Base-by-base conservation (phyloP, 2,329 filamentous ascomycete species). In the Exophiala phaeomuriformis region DNA sequence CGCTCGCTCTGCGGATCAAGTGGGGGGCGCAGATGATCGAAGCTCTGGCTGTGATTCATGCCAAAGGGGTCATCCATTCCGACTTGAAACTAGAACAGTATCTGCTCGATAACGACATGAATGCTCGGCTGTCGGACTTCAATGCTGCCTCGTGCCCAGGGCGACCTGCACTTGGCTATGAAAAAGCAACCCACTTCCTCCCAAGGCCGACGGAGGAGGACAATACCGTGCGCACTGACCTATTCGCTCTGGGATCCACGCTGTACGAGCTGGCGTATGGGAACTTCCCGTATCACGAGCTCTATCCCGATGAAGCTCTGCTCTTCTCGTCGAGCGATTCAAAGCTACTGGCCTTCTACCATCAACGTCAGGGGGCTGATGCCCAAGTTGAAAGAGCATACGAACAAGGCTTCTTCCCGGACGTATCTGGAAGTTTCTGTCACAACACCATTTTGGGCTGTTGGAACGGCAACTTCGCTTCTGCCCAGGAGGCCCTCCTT, bases 1-100 rank as follows among this genome's bases (percentile, higher is more conserved):
- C 40, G 37, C 49, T 2, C 35, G 33, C 12, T 39, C 29, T 35
- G 19, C 5, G 8, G 33, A 19, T 28, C 7, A 30, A 27, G 45
- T 45, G 41, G 32, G 40, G 12, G 28, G 5, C 4, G 9, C 61
- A 64, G 51, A 61, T 63, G 27, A 52, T 64, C 5, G 58, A 64
- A 50, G 60, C 55, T 2, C 37, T 61, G 30, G 47, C 32, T 27
- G 12, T 58, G 28, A 61, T 63, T 19, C 58, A 64, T 43, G 19
- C 8, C 9, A 36, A 51, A 51, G 57, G 47, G 19, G 48, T 64
- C 4, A 49, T 69, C 29, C 60, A 62, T 19, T 66, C 64, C 37
- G 66, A 65, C 44, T 60, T 73, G 8, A 65, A 68, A 53, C 64
- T 69, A 30, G 64, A 62, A 10, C 64, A 68, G 54, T 61, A 64